Conservation (phyloP, 805 yeast genomes). For the Wickerhamiella galacta region DNA sequence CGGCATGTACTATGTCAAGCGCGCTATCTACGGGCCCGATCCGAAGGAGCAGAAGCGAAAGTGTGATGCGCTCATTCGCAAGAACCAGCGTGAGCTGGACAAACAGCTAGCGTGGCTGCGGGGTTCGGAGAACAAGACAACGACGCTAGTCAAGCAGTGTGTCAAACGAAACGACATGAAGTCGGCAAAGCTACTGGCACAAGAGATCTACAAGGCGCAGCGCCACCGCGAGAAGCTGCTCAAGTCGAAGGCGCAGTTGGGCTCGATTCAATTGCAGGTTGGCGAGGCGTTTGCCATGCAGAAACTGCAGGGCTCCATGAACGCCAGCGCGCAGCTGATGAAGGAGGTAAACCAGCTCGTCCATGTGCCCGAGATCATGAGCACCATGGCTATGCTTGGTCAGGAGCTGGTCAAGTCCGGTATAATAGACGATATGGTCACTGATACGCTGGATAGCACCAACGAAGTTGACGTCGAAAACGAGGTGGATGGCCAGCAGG, state of each 20-base stretch:
- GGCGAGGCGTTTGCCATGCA: slow-evolving; percentile 82
- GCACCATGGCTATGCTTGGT: slow-evolving; percentile 72
- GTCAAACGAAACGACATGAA: slow-evolving; percentile 64
- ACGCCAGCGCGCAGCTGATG: slow-evolving; percentile 66
- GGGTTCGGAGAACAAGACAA: slow-evolving; percentile 56
- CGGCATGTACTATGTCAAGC: slow-evolving; percentile 65
- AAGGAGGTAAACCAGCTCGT: slow-evolving; percentile 70
- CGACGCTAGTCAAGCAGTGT: slow-evolving; percentile 50
- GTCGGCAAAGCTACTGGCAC: slow-evolving; percentile 64
- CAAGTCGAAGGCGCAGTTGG: slow-evolving; percentile 70
- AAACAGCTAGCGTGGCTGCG: slow-evolving; percentile 49
- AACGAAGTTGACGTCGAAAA: slow-evolving; percentile 37
- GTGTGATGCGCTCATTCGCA: slow-evolving; percentile 63
- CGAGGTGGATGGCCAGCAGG: slow-evolving; percentile 24
- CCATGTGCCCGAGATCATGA: slow-evolving; percentile 58
- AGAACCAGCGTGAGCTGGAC: slow-evolving; percentile 72
- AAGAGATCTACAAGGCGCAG: slow-evolving; percentile 57
- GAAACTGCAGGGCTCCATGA: slow-evolving; percentile 68
- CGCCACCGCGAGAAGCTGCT: slow-evolving; percentile 60
- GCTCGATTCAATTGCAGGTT: slow-evolving; percentile 72
- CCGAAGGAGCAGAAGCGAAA: slow-evolving; percentile 69
- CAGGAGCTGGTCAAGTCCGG: slow-evolving; percentile 56
- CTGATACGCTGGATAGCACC: slow-evolving; percentile 62
- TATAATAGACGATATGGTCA: slow-evolving; percentile 86
- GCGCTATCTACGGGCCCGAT: slow-evolving; percentile 91